Conservation (phyloP, 148 eudicot genomes). For the Vaccinium vitisidaea region DNA sequence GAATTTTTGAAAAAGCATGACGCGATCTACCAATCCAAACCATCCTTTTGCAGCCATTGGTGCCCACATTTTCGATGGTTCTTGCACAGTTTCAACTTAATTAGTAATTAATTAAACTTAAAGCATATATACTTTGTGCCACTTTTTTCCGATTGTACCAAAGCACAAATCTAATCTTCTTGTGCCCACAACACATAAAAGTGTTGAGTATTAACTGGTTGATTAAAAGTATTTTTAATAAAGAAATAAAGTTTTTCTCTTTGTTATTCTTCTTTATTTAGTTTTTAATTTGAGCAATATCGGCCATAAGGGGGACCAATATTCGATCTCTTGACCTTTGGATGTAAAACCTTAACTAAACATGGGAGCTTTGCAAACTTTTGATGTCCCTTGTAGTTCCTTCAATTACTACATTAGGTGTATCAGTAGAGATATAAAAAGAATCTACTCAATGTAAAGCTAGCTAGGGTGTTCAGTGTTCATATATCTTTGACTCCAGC, state of each 20-base stretch:
- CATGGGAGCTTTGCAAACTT: neutral
- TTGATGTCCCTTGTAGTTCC: neutral
- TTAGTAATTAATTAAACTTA: neutral
- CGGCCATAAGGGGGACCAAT: neutral
- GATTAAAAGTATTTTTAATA: neutral
- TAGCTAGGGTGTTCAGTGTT: too few relatives aligned
- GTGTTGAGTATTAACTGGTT: neutral
- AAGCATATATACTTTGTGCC: constrained; percentile 15
- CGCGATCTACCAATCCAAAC: neutral
- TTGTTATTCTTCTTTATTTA: constrained; percentile 11
- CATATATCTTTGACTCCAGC: too few relatives aligned
- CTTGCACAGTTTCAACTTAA: neutral
- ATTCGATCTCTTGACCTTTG: constrained; percentile 3
- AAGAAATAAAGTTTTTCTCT: neutral
- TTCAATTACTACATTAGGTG: too few relatives aligned
- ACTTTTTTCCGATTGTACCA: neutral
- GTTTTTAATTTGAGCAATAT: neutral
- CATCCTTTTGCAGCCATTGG: neutral
- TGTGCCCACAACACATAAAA: neutral
- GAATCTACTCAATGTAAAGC: too few relatives aligned
- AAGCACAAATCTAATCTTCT: constrained; percentile 7
- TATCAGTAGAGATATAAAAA: too few relatives aligned
- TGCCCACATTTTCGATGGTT: constrained; percentile 13
- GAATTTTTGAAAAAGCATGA: constrained; percentile 4
- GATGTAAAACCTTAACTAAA: neutral